Percentiles rank a stretch among this genome's conserved stretches.
phyloP scores from a whole-genome alignment of 371 early-diverging fungal genomes.

The Dentiscutata heterogama region DNA sequence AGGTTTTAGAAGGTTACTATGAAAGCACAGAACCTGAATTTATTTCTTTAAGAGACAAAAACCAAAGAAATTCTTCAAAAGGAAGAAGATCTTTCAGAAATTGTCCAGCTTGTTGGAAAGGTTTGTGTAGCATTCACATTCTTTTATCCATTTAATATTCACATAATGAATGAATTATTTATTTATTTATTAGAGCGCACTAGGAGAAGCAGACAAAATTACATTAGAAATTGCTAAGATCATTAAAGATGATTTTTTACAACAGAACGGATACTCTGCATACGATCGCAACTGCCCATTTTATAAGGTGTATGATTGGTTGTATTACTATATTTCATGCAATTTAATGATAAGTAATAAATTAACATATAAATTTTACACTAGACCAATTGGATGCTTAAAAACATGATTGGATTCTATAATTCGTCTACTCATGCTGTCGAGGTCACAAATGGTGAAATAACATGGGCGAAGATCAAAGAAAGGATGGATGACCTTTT shows the following conservation, averaged over 20 bases:
- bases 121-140: conserved; percentile 42
- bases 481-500: conserved; percentile 94
- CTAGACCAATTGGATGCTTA: conserved; percentile 96
- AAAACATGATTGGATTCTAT: conserved; percentile 98
- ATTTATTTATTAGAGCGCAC: conserved; percentile 68
- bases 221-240: conserved; percentile 98
- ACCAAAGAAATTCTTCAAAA: conserved; percentile 99
- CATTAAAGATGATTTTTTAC: conserved; percentile 99
- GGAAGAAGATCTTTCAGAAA: conserved; percentile 99
- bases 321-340: not conserved
- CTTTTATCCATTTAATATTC: not conserved
- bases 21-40: conserved; percentile 97
- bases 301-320: conserved; percentile 65
- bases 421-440: conserved; percentile 94
- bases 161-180: not conserved
- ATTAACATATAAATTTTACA: not conserved
- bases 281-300: conserved; percentile 99
- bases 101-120: conserved; percentile 99
- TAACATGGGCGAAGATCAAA: conserved; percentile 97
- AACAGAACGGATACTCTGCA: conserved; percentile 99
- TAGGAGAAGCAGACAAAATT: conserved; percentile 99
- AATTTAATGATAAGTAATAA: not conserved
- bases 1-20: conserved; percentile 97
- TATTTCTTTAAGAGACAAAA: conserved; percentile 87
- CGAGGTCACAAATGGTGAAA: conserved; percentile 87